Evolutionary conservation across 805 yeast species (phyloP).

Genomic region (Deakozyma indianensis): DNA sequence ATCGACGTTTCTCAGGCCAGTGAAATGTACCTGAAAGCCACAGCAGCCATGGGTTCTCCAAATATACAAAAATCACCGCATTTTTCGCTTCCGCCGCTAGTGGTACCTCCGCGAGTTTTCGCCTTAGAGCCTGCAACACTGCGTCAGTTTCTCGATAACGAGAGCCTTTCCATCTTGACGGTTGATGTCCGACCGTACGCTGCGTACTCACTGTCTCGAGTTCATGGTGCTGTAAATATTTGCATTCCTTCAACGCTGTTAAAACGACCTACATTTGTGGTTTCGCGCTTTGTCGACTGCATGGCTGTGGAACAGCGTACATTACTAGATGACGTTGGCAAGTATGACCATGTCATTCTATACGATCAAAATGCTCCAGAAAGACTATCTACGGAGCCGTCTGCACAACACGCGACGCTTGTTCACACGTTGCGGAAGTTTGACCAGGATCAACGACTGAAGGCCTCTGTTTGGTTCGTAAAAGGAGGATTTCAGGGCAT

Average conservation of each 20-base stretch:
- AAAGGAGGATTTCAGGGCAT: neutral
- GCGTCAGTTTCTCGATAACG: neutral
- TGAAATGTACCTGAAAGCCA: neutral
- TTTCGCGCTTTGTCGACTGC: slow-evolving; percentile 26
- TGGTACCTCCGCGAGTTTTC: neutral
- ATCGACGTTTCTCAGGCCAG: neutral
- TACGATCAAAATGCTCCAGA: slow-evolving; percentile 30
- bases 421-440: slow-evolving; percentile 16
- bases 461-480: neutral
- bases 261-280: slow-evolving; percentile 57
- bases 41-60: neutral
- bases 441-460: slow-evolving; percentile 9
- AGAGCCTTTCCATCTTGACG: slow-evolving; percentile 23
- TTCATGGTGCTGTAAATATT: slow-evolving; percentile 52
- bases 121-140: neutral
- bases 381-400: slow-evolving; percentile 7
- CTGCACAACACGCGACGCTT: slow-evolving; percentile 8
- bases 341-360: slow-evolving; percentile 23
- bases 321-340: slow-evolving; percentile 12
- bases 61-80: neutral
- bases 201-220: slow-evolving; percentile 46
- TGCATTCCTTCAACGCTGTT: slow-evolving; percentile 84
- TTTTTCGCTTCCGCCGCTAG: slow-evolving; percentile 2
- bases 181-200: slow-evolving; percentile 75
- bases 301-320: slow-evolving; percentile 20